Base-by-base conservation (phyloP, 106 monocot species). In the Apostasia shenzhenica region DNA sequence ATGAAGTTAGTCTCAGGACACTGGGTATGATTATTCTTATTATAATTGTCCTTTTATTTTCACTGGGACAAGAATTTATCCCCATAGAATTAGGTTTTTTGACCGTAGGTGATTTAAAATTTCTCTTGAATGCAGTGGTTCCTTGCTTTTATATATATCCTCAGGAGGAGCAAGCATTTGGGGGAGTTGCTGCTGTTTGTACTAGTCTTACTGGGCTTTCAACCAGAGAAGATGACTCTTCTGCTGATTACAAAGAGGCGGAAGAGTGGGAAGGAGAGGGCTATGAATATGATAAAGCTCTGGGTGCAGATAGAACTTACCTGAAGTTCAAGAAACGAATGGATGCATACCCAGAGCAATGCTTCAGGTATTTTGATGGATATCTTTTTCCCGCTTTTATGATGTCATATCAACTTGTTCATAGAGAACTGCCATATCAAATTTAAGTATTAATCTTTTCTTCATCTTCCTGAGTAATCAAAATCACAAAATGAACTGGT, bases 271-370 rank as follows among this genome's bases (percentile, higher is more conserved):
- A 87, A 82, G 83, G 53, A 41, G 99, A 99, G 76, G 65, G 6
- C 1, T 93, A 99, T 68, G 99, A 99, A 63, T 88, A 99, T 80
- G 99, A 99, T 68, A 87, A 69, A 68, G 90, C 99, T 70, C 68
- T 99, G 54, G 72, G 78, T 63, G 99, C 90, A 47, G 92, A 93
- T 46, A 82, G 99, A 58, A 88, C 80, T 54, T 99, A 87, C 59
- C 73, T 99, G 43, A 99, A 99, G 76, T 99, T 99, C 81, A 99
- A 99, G 92, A 99, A 99, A 85, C 77, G 63, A 40, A 45, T 99
- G 73, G 99, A 99, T 76, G 72, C 77, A 67, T 70, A 57, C 67
- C 99, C 99, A 41, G 83, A 90, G 70, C 99, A 99, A 70, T 99
- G 99, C 68, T 81, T 99, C 51, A 92, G 99, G 99, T 93, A 83